phyloP scores from a whole-genome alignment of 306 rosid species.

The Prunus mongolica region DNA sequence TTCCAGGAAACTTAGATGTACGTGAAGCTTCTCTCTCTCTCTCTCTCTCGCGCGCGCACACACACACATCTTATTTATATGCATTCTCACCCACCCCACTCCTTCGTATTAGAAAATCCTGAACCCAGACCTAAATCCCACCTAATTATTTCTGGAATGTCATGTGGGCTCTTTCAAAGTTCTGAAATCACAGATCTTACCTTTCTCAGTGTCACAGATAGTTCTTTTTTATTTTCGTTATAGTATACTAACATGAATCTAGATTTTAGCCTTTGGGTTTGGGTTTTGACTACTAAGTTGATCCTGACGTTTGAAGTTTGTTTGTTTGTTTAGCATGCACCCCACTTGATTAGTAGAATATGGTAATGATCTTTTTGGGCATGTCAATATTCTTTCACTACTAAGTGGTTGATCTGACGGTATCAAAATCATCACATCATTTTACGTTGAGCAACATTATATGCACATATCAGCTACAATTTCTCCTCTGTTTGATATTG shows the following conservation, averaged over 20 bases:
- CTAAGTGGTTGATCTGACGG: not conserved
- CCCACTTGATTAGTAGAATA: not conserved
- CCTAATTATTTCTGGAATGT: not conserved
- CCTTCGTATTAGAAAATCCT: not conserved
- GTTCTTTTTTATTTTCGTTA: not conserved
- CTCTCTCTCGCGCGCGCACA: not conserved
- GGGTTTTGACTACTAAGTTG: not conserved
- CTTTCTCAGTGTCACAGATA: not conserved
- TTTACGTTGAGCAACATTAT: not conserved
- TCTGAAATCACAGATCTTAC: not conserved
- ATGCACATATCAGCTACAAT: not conserved
- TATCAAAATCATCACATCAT: not conserved
- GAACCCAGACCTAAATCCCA: not conserved
- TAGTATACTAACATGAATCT: not conserved
- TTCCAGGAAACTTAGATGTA: constrained; percentile 89
- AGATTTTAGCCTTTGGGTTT: not conserved
- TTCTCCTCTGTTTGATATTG: not conserved
- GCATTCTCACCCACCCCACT: not conserved
- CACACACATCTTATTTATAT: too few species aligned
- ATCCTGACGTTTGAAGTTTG: not conserved
- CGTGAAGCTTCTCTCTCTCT: constrained; percentile 14
- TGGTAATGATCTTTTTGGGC: not conserved
- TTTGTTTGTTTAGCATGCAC: not conserved
- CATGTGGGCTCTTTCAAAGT: not conserved
- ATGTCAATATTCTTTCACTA: not conserved